Percentiles rank a stretch among this genome's conserved stretches.
Conservation (phyloP, 495 filamentous ascomycete species). For the Hypoxylon lienhwacheense region DNA sequence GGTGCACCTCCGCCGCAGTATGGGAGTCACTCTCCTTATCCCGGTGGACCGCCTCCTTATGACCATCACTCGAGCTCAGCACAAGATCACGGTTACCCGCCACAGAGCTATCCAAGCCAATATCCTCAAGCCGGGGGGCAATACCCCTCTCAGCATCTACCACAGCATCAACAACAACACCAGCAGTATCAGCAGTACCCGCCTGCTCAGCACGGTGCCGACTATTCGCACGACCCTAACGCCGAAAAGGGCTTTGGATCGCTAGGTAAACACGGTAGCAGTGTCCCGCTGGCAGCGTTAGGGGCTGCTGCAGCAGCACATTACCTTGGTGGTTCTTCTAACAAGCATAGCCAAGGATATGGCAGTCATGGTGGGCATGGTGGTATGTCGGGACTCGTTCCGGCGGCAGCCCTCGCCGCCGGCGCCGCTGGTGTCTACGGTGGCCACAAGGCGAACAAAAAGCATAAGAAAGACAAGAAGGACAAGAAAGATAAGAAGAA, state of each 20-base stretch:
- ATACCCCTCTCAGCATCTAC: slow-evolving; percentile 26
- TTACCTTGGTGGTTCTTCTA: slow-evolving; percentile 17
- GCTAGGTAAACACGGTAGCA: slow-evolving; percentile 19
- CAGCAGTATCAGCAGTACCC: slow-evolving; percentile 24
- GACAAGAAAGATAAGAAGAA: slow-evolving; percentile 29
- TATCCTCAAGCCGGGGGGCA: slow-evolving; percentile 23
- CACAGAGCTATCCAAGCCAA: slow-evolving; percentile 33
- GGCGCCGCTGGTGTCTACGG: slow-evolving; percentile 21
- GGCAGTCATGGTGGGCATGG: slow-evolving; percentile 11
- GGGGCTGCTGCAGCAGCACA: slow-evolving; percentile 28
- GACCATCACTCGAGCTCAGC: slow-evolving; percentile 14
- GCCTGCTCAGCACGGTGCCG: slow-evolving; percentile 16
- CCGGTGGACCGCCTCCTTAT: slow-evolving; percentile 30
- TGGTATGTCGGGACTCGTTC: slow-evolving; percentile 9
- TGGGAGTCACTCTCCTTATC: slow-evolving; percentile 26
- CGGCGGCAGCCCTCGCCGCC: slow-evolving; percentile 12
- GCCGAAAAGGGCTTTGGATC: slow-evolving; percentile 34
- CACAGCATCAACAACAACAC: slow-evolving; percentile 12
- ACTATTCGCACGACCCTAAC: slow-evolving; percentile 8
- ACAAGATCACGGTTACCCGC: slow-evolving; percentile 31
- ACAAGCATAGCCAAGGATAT: slow-evolving; percentile 4
- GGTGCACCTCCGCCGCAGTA: slow-evolving; percentile 26
- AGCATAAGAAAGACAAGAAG: slow-evolving; percentile 39
- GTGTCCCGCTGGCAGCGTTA: slow-evolving; percentile 18
- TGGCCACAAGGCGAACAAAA: slow-evolving; percentile 24